Conservation (phyloP, 208 protist species). For the Lotmaria passim region DNA sequence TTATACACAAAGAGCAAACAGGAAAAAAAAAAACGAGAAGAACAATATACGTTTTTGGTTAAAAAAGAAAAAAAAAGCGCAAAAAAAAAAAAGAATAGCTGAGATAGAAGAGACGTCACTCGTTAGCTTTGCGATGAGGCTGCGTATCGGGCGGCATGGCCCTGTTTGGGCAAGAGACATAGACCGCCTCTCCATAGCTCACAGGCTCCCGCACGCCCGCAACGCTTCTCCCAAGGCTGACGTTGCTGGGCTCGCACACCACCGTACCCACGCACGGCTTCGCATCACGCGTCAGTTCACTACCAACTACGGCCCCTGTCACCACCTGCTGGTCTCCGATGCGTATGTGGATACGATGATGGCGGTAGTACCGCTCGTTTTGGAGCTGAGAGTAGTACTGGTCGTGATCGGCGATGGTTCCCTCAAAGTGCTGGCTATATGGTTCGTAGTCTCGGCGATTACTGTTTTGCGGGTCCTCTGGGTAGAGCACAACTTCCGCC, state of each 20-base stretch:
- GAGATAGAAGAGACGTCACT: neutral
- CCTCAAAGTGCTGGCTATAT: too few species aligned
- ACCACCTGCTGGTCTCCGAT: too few species aligned
- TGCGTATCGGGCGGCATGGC: neutral
- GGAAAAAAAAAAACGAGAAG: neutral
- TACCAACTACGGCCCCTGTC: too few species aligned
- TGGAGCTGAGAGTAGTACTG: too few species aligned
- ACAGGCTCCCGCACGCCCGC: neutral
- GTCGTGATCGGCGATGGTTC: too few species aligned
- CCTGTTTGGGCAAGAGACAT: neutral
- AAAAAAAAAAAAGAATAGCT: conserved; percentile 28
- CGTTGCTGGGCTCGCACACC: neutral
- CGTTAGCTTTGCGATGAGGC: neutral
- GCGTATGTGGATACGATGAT: too few species aligned
- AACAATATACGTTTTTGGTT: neutral
- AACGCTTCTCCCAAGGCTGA: neutral
- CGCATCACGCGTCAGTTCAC: too few species aligned
- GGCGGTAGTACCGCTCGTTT: too few species aligned
- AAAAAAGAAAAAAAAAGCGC: conserved; percentile 19
- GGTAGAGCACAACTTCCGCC: too few species aligned
- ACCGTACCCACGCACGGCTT: neutral
- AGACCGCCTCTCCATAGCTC: conserved; percentile 6
- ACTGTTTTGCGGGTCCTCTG: too few species aligned
- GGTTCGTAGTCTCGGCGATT: too few species aligned
- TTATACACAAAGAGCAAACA: too few species aligned